Evolutionary conservation across 2,329 filamentous ascomycete genomes (phyloP).

Genomic region (Cyphellophora attinorum): DNA sequence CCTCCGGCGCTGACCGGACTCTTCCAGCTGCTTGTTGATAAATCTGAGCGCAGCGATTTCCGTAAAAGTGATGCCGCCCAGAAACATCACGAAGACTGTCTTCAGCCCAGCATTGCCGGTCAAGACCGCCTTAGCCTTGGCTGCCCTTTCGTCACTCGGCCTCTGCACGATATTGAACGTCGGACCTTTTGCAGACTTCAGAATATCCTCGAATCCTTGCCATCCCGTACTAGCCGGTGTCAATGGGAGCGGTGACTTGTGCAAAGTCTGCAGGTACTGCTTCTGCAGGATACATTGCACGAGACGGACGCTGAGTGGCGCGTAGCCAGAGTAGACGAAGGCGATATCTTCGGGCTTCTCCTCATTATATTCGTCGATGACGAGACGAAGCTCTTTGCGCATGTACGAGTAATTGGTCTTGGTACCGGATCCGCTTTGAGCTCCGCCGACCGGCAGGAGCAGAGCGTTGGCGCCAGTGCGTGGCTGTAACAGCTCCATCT

Average conservation of each 20-base stretch:
- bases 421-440: conserved; percentile 42
- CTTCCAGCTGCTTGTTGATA: conserved; percentile 74
- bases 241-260: conserved; percentile 51
- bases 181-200: conserved; percentile 76
- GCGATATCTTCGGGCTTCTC: conserved; percentile 87
- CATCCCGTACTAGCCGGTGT: conserved; percentile 65
- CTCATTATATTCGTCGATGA: conserved; percentile 94
- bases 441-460: conserved; percentile 65
- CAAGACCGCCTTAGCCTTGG: conserved; percentile 74
- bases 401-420: conserved; percentile 88
- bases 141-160: conserved; percentile 74
- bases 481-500: conserved; percentile 74
- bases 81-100: conserved; percentile 89
- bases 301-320: conserved; percentile 79
- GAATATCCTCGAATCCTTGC: conserved; percentile 85
- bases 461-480: conserved; percentile 68
- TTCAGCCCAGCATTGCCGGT: conserved; percentile 68
- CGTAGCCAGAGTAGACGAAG: conserved; percentile 98
- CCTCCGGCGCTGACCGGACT: conserved; percentile 51
- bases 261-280: conserved; percentile 64
- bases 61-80: conserved; percentile 93
- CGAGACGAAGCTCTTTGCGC: conserved; percentile 75
- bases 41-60: conserved; percentile 92
- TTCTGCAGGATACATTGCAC: conserved; percentile 93
- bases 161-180: conserved; percentile 90